Base-by-base conservation (phyloP, 1,139 yeast genomes). In the Fermentozyma sake region DNA sequence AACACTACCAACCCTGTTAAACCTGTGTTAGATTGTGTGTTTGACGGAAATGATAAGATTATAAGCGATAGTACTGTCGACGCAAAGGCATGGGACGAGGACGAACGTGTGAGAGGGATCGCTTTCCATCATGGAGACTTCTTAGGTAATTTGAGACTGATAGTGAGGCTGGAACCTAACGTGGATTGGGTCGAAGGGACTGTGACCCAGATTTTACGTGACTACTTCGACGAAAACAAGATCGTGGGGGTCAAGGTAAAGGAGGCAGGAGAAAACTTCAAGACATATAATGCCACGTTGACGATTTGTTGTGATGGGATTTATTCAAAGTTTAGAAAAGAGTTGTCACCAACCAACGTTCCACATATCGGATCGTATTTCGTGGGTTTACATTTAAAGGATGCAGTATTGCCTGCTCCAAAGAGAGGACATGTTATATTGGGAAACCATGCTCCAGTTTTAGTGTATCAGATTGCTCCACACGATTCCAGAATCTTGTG, bases 101-200 rank as follows among this genome's bases (percentile, higher is more conserved):
- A 65, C 40, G 76, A 71, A 30, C 59, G 70, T 25, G 85, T 81
- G 22, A 61, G 78, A 41, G 96, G 96, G 30, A 81, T 84, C 7
- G 79, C 91, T 3, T 87, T 91, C 58, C 95, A 86, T 46, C 97
- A 91, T 52, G 98, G 98, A 11, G 79, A 76, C 32, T 91, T 93
- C 48, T 70, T 91, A 35, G 65, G 67, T 58, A 86, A 85, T 46
- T 64, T 91, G 42, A 72, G 99, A 42, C 48, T 52, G n/a, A 74
- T 82, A n/a, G 89, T 83, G 20, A 63, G 69, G 26, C 52, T 50
- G 6, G 93, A 86, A 42, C 66, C 74, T 18, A 81, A 82, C 47
- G 83, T 89, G 12, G 79, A 87, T 3, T 67, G 83, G 46, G 41
- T 85, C 20, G 91, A 87, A 53, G 96, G 93, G 12, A 85, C 83